A percentile compares a stretch with the other conserved stretches of the same genome.
Conservation (phyloP, 352 stramenopile genomes). For the Globisporangium megalacanthum region DNA sequence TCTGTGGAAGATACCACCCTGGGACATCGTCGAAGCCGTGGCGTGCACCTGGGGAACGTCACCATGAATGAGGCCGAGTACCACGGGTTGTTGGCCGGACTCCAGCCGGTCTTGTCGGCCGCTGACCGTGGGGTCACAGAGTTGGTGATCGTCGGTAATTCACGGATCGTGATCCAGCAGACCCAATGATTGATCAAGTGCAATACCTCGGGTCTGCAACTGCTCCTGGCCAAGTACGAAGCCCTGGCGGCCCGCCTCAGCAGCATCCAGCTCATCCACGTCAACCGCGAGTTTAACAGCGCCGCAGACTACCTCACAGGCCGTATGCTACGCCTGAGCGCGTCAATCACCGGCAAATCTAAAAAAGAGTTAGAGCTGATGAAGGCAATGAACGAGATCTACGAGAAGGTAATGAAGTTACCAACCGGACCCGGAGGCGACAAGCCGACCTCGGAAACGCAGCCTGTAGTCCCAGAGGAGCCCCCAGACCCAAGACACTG, state of each 20-base stretch:
- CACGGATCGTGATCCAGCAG: slow-evolving; percentile 14
- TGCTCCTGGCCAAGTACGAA: slow-evolving; percentile 3
- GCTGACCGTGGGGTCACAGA: background rate
- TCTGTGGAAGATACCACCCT: slow-evolving; percentile 15
- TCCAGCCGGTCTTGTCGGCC: slow-evolving; percentile 2
- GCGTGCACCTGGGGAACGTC: slow-evolving; percentile 6
- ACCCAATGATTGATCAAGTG: slow-evolving; percentile 10
- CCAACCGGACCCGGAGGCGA: too few species aligned
- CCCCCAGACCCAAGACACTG: too few species aligned
- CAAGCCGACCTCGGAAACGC: too few species aligned
- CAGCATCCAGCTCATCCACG: slow-evolving; percentile 5
- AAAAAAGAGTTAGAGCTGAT: background rate
- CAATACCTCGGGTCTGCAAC: slow-evolving; percentile 4
- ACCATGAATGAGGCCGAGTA: slow-evolving; percentile 26
- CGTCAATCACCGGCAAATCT: background rate
- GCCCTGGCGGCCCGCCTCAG: background rate
- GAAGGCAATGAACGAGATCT: background rate
- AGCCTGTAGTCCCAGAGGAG: too few species aligned
- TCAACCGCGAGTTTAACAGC: slow-evolving; percentile 7
- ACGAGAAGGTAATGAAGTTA: background rate
- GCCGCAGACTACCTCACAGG: slow-evolving; percentile 5
- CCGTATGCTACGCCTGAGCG: background rate
- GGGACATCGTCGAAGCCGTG: slow-evolving; percentile 13
- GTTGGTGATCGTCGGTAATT: slow-evolving; percentile 16
- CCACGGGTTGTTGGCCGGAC: slow-evolving; percentile 8